These are phyloP conservation scores for Xylariales sp. DNA, from an alignment of 2,329 filamentous ascomycete species.

Conservation along the genomic window DNA sequence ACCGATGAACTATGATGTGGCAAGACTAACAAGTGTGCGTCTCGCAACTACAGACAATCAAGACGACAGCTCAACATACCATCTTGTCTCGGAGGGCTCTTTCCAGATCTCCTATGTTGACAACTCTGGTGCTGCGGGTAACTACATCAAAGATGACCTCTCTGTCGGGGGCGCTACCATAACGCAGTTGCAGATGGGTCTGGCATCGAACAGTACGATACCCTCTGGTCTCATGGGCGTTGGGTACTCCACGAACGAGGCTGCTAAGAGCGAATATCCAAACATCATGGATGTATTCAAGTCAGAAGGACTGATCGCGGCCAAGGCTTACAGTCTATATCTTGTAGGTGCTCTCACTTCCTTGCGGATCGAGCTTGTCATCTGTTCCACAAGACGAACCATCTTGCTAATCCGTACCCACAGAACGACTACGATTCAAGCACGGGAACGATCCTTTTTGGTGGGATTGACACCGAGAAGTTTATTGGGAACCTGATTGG, in stretches of 20 bases:
- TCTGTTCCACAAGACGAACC: background rate
- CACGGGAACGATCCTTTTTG: constrained; percentile 62
- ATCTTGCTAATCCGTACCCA: constrained; percentile 24
- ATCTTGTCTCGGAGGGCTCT: constrained; percentile 33
- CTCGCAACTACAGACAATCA: too few species aligned
- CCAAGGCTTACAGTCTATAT: constrained; percentile 66
- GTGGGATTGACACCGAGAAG: constrained; percentile 64
- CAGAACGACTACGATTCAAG: constrained; percentile 47
- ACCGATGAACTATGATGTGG: too few species aligned
- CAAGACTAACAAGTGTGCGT: background rate
- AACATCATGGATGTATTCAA: constrained; percentile 64
- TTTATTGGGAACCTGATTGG: constrained; percentile 53
- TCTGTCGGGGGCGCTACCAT: constrained; percentile 45
- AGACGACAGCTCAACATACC: constrained; percentile 48
- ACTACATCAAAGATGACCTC: constrained; percentile 55
- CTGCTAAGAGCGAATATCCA: constrained; percentile 38
- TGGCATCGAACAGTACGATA: constrained; percentile 44
- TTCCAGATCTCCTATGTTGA: constrained; percentile 61
- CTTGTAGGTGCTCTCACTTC: constrained; percentile 32
- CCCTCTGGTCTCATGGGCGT: constrained; percentile 55
- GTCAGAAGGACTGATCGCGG: constrained; percentile 55
- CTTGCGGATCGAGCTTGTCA: background rate
- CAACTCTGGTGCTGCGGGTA: constrained; percentile 46
- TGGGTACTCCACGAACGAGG: constrained; percentile 49
- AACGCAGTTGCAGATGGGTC: constrained; percentile 49